Percentiles rank a stretch among this genome's conserved stretches.
These are phyloP conservation scores for Vicia faba DNA, from an alignment of 306 rosid species.

Conservation along the genomic window DNA sequence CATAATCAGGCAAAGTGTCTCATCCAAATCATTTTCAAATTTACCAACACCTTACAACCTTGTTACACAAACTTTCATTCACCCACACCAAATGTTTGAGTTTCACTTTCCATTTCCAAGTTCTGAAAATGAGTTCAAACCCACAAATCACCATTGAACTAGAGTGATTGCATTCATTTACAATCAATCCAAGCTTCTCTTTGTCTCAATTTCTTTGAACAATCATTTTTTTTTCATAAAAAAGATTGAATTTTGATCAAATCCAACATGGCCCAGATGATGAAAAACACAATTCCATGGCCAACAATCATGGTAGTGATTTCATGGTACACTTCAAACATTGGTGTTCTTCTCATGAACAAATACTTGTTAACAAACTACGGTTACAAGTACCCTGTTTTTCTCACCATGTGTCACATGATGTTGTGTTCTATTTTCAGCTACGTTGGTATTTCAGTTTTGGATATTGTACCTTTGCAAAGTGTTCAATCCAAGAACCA, in stretches of 20 bases:
- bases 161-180: slow-evolving; percentile 31
- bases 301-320: slow-evolving; percentile 38
- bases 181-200: not conserved
- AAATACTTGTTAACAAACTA: slow-evolving; percentile 48
- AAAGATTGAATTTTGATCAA: not conserved
- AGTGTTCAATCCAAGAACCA: slow-evolving; percentile 39
- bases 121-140: slow-evolving; percentile 19
- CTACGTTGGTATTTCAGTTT: slow-evolving; percentile 32
- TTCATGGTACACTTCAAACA: slow-evolving; percentile 48
- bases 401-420: slow-evolving; percentile 57
- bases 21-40: not conserved
- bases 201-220: not conserved
- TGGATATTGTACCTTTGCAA: slow-evolving; percentile 46
- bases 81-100: slow-evolving; percentile 18
- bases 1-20: slow-evolving; percentile 5
- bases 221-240: not conserved
- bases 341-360: slow-evolving; percentile 49
- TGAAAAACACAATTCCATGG: slow-evolving; percentile 41
- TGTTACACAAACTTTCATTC: not conserved
- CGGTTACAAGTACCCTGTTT: slow-evolving; percentile 44
- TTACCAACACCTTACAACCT: not conserved
- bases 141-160: slow-evolving; percentile 36
- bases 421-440: slow-evolving; percentile 46
- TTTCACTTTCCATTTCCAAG: slow-evolving; percentile 8
- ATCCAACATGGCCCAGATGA: slow-evolving; percentile 19